Base-by-base conservation (phyloP, 768 basidiomycete genomes). In the Leccinum subgranulosum region DNA sequence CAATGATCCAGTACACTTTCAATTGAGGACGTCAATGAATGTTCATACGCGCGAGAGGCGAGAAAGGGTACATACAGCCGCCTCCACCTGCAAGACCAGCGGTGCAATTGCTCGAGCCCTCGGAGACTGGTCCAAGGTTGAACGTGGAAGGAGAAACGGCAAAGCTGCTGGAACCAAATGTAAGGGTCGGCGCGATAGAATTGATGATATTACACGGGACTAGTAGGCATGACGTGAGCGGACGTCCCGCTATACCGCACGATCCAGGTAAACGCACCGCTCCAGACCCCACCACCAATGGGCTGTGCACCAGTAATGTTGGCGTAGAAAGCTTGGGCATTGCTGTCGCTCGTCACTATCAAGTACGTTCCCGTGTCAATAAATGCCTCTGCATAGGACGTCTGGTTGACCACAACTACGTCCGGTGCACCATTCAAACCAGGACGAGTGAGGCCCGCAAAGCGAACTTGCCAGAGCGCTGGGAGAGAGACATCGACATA, bases 61-160 rank as follows among this genome's bases (percentile, higher is more conserved):
- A 49, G 31, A 17, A 49, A 28, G 23, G 6, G 3, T 9, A 59
- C 63, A 3, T 58, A 65, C 66, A 33, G 15, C 60, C 64, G 2
- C 72, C 74, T 49, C 64, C 64, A 14, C 66, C 72, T 0, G 69
- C 73, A 52, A 79, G 61, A 27, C 72, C 75, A 29, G 73, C 76
- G 10, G 79, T 55, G 53, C 78, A 79, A 33, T 74, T 57, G 3
- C 61, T 64, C 11, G 72, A 72, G 51, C 71, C 71, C 3, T 31
- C 17, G 6, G 62, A 64, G 51, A 70, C 58, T 3, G 61, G 65
- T 6, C 81, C 83, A 12, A 82, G 69, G 68, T 79, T 82, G 69
- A 80, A 76, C 17, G 66, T 69, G 6, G 62, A 66, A 17, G 72
- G 33, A 6, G 70, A 66, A 59, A 81, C 69, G 21, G 59, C 50